phyloP scores from a whole-genome alignment of 2,329 filamentous ascomycete genomes.

The Colletotrichum sp. region DNA sequence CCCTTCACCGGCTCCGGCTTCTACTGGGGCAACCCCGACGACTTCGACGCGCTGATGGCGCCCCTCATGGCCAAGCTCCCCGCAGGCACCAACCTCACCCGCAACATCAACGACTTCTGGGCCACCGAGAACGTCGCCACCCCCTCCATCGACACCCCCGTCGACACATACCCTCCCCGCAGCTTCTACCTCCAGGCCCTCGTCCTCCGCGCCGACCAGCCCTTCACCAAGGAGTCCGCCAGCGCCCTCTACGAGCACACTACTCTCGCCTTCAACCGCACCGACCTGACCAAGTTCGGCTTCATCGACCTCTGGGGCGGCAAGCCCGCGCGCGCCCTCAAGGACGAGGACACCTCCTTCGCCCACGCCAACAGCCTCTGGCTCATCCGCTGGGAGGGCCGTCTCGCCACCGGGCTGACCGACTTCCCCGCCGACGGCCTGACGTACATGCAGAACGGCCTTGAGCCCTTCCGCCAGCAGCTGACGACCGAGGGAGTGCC shows the following conservation, averaged over 20 bases:
- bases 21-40: slow-evolving; percentile 21
- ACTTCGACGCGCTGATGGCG: slow-evolving; percentile 15
- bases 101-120: slow-evolving; percentile 19
- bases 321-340: slow-evolving; percentile 29
- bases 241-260: slow-evolving; percentile 11
- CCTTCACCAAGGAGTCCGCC: slow-evolving; percentile 15
- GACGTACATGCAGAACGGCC: slow-evolving; percentile 50
- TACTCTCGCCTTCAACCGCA: slow-evolving; percentile 18
- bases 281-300: slow-evolving; percentile 18
- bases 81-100: slow-evolving; percentile 3
- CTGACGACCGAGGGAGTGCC: slow-evolving; percentile 2
- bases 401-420: slow-evolving; percentile 41
- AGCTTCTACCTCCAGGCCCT: slow-evolving; percentile 22
- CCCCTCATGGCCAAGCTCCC: slow-evolving; percentile 16
- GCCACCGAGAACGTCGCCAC: slow-evolving; percentile 18
- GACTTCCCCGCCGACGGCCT: slow-evolving; percentile 53
- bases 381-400: slow-evolving; percentile 33
- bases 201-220: slow-evolving; percentile 16
- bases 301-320: slow-evolving; percentile 23
- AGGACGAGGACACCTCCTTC: slow-evolving; percentile 36
- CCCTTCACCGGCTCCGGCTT: slow-evolving; percentile 15
- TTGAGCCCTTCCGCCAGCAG: slow-evolving; percentile 19
- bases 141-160: slow-evolving; percentile 9
- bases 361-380: slow-evolving; percentile 45
- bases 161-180: slow-evolving; percentile 16